Percentiles rank a stretch among this genome's conserved stretches.
Evolutionary conservation across 1,139 yeast genomes (phyloP).

Genomic region (Sporopachydermia cereana): DNA sequence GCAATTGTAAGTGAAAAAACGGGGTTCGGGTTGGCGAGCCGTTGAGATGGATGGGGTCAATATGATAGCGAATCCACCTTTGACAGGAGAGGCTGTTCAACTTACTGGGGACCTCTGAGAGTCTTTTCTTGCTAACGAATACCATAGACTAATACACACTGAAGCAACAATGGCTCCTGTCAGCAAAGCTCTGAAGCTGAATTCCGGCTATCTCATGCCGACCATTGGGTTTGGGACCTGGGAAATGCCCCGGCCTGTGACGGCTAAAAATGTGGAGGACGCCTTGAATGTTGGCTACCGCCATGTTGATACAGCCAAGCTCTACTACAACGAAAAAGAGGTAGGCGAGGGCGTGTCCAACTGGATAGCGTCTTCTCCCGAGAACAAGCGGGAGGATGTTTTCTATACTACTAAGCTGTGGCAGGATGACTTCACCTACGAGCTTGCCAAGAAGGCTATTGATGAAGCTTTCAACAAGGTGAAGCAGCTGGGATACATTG

Average conservation of each 20-base stretch:
- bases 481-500: conserved; percentile 37
- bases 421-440: conserved; percentile 34
- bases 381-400: conserved; percentile 43
- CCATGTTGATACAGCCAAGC: conserved; percentile 52
- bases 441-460: conserved; percentile 43
- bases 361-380: conserved; percentile 29
- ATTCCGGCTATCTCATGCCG: conserved; percentile 39
- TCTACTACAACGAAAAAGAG: conserved; percentile 46
- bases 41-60: too few species aligned
- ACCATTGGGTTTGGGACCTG: conserved; percentile 50
- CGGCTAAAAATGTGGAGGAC: conserved; percentile 32
- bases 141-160: too few species aligned
- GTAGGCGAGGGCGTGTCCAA: conserved; percentile 37
- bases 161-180: neutral
- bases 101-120: too few species aligned
- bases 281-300: conserved; percentile 59
- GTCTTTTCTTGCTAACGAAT: too few species aligned
- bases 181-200: conserved; percentile 17
- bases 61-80: too few species aligned
- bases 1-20: too few species aligned
- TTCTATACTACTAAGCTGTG: conserved; percentile 64
- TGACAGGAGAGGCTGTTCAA: too few species aligned
- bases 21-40: too few species aligned
- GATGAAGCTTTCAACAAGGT: conserved; percentile 35
- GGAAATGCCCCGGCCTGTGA: conserved; percentile 30